Conservation (phyloP, 1,284 basidiomycete species). For the Irpex sp. region DNA sequence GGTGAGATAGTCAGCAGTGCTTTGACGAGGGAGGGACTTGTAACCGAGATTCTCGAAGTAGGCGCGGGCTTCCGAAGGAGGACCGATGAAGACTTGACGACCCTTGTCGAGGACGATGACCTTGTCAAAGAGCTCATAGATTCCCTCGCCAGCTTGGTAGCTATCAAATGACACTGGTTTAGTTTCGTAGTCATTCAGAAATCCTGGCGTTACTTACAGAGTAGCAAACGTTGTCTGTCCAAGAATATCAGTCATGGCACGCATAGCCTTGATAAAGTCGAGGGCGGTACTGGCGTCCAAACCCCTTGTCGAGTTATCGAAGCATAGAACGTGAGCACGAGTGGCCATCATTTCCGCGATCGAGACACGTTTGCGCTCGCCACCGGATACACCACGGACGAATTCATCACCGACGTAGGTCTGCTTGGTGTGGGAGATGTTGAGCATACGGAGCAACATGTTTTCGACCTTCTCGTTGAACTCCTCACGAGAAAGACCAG, state of each 20-base stretch:
- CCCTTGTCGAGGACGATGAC: conserved; percentile 76
- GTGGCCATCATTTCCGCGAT: conserved; percentile 86
- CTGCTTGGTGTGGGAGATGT: conserved; percentile 71
- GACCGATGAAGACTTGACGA: conserved; percentile 81
- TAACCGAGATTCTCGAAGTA: conserved; percentile 83
- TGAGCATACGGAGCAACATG: conserved; percentile 73
- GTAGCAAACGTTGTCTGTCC: conserved; percentile 77
- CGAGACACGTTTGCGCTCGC: conserved; percentile 84
- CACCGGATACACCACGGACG: conserved; percentile 83
- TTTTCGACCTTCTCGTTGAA: conserved; percentile 56
- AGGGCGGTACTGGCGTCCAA: conserved; percentile 86
- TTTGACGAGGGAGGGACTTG: conserved; percentile 70
- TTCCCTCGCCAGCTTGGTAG: conserved; percentile 81
- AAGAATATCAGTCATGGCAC: conserved; percentile 75
- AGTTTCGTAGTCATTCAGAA: not conserved
- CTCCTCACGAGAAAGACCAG: conserved; percentile 56
- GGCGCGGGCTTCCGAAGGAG: conserved; percentile 62
- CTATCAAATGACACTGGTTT: conserved; percentile 27
- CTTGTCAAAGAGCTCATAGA: conserved; percentile 66
- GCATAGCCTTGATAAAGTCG: conserved; percentile 71
- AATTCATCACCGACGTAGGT: conserved; percentile 85
- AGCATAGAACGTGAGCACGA: conserved; percentile 72
- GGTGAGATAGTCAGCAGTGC: conserved; percentile 74
- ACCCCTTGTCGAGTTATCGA: conserved; percentile 84
- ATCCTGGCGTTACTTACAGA: conserved; percentile 45